phyloP scores from a whole-genome alignment of 495 filamentous ascomycete genomes.

The Penicillium macrosclerotiorum region DNA sequence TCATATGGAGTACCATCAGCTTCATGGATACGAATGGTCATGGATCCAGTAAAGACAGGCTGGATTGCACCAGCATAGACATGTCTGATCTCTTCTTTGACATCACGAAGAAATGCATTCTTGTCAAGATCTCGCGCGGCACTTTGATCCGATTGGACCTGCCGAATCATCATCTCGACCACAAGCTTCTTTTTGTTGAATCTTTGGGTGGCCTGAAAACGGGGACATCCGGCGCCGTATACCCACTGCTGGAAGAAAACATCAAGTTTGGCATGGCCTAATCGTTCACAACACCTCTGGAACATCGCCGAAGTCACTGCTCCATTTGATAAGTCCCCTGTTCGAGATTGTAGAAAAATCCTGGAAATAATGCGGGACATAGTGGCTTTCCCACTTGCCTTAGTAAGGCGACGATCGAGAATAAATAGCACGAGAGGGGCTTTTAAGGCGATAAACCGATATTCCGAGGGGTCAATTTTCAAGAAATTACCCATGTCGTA shows the following conservation, averaged over 20 bases:
- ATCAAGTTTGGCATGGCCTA: conserved; percentile 80
- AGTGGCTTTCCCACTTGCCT: conserved; percentile 78
- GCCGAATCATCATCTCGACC: conserved; percentile 87
- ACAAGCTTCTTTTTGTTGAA: conserved; percentile 99
- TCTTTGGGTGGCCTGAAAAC: conserved; percentile 75
- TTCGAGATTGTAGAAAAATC: conserved; percentile 77
- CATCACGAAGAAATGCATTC: conserved; percentile 74
- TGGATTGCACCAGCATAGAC: conserved; percentile 70
- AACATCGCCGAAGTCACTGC: conserved; percentile 73
- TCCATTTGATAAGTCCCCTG: conserved; percentile 69
- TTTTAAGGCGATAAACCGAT: conserved; percentile 89
- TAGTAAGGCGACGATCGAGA: conserved; percentile 83
- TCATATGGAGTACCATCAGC: conserved; percentile 98
- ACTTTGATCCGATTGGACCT: conserved; percentile 63
- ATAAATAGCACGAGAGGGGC: conserved; percentile 90
- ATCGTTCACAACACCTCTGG: conserved; percentile 77
- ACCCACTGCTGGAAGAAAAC: conserved; percentile 94
- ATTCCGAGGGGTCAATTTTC: conserved; percentile 73
- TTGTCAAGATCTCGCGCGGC: conserved; percentile 55
- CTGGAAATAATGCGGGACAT: conserved; percentile 80
- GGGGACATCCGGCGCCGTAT: conserved; percentile 79
- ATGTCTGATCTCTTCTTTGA: conserved; percentile 70
- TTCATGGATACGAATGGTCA: conserved; percentile 98
- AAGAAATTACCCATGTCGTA: conserved; percentile 75
- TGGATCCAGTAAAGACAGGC: conserved; percentile 85